Evolutionary conservation across 306 rosid species (phyloP), one percentile per base, ranked within the genome.

Genomic region (Quillaja saponaria): DNA sequence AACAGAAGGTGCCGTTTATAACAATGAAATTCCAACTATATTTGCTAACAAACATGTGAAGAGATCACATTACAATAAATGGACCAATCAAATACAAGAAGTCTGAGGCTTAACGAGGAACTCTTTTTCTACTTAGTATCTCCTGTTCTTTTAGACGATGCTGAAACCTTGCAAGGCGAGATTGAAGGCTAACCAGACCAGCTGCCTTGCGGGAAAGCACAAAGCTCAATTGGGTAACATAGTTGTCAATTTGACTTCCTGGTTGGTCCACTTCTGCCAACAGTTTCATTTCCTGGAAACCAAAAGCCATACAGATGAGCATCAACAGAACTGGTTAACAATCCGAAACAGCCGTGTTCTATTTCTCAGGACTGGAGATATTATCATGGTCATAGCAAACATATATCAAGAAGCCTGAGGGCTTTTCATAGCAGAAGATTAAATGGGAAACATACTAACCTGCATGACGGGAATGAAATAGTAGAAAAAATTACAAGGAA

Each of bases 231-330:
- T 92, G 96, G 28, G 87, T 76, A 60, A 92, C 94, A 14, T 92
- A 92, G 68, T 86, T 84, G 74, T 92, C 98, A 6, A 92, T 88
- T 17, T 63, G 88, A 77, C 96, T 92, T 25, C 96, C 98, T 13
- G 98, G 98, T 75, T 77, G 96, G 69, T 88, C 98, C 81, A 92
- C 98, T 73, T 89, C 96, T 49, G 95, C 98, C 64, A 92, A 56
- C 63, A 92, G 74, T 74, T 89, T 92, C 98, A 92, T 92, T 86
- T 92, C 98, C 96, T 92, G 71, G 18, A 19, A 49, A 55, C 67
- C 78, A 64, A 55, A 50, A 50, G 19, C 41, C 56, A 71, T 19
- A 38, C 39, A 51, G 48, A 63, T 71, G 11, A 69, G 51, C 65
- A 62, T 28, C 41, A 63, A 55, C 61, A 58, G 20, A 63, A 50